These are phyloP conservation scores for Pseudozyma flocculosa DNA, from an alignment of 1,284 basidiomycete species.

Conservation along the genomic window DNA sequence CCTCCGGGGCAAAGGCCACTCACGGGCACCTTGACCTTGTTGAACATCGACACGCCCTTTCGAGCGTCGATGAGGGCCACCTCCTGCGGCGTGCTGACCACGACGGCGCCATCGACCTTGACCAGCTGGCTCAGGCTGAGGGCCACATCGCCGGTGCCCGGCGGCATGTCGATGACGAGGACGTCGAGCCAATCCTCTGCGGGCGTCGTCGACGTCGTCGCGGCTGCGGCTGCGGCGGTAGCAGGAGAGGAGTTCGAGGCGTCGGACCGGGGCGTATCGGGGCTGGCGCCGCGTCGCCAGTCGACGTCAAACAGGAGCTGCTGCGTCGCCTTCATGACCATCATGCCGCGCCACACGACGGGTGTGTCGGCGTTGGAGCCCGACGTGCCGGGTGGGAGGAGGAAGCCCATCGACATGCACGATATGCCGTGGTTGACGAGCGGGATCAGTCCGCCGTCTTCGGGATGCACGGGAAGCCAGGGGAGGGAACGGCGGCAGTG, in stretches of 20 bases:
- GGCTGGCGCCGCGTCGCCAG: slow-evolving; percentile 65
- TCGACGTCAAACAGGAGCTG: slow-evolving; percentile 95
- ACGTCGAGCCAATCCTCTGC: slow-evolving; percentile 67
- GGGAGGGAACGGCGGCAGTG: no score
- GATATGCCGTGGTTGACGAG: slow-evolving; percentile 84
- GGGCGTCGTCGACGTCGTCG: no score
- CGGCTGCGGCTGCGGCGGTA: no score
- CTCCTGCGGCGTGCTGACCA: slow-evolving; percentile 90
- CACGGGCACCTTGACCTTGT: slow-evolving; percentile 84
- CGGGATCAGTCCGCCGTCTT: slow-evolving; percentile 70
- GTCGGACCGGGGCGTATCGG: no score
- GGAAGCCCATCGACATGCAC: slow-evolving; percentile 95
- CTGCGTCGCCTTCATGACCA: slow-evolving; percentile 98
- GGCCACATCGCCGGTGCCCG: slow-evolving; percentile 94
- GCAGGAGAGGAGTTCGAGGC: slow-evolving; percentile 6
- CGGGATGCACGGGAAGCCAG: no score
- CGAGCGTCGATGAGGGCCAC: slow-evolving; percentile 88
- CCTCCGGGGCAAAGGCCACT: no score
- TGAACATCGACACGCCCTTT: slow-evolving; percentile 90
- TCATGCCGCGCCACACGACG: slow-evolving; percentile 92
- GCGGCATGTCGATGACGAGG: slow-evolving; percentile 93
- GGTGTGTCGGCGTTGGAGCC: slow-evolving; percentile 66
- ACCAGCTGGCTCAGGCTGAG: slow-evolving; percentile 90
- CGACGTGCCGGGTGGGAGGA: slow-evolving; percentile 59
- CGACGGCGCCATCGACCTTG: slow-evolving; percentile 46